These are phyloP conservation scores for Phytophthora cactorum DNA, from an alignment of 352 stramenopile genomes.

Conservation along the genomic window DNA sequence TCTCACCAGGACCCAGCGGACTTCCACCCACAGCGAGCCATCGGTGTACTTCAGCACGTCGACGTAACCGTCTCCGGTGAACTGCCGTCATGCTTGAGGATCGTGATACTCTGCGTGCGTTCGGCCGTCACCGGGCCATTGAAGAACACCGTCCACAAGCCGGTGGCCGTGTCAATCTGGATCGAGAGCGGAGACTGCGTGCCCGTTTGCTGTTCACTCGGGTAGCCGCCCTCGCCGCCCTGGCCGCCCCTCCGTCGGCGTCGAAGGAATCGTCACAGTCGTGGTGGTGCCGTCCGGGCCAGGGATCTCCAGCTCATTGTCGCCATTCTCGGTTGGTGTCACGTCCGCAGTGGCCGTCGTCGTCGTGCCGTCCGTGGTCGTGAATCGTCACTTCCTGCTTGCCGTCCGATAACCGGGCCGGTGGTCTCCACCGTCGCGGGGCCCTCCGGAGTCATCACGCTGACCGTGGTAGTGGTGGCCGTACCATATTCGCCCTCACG, in stretches of 20 bases:
- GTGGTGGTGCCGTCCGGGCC: conserved; percentile 20
- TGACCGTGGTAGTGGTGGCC: too few species aligned
- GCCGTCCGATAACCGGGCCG: conserved; percentile 8
- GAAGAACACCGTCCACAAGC: background rate
- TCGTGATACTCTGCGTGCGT: background rate
- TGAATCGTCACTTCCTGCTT: background rate
- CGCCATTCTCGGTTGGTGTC: background rate
- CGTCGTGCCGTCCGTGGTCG: too few species aligned
- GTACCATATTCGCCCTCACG: too few species aligned
- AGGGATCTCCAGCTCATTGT: conserved; percentile 14
- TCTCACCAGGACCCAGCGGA: background rate
- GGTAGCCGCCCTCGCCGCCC: background rate
- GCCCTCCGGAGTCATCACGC: too few species aligned
- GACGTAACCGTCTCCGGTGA: too few species aligned
- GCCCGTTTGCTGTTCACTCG: background rate
- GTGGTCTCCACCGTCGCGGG: too few species aligned
- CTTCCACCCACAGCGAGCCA: background rate
- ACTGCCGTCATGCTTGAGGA: background rate
- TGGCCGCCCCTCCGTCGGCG: background rate
- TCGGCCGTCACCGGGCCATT: background rate
- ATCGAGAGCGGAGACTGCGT: background rate
- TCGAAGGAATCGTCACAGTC: background rate
- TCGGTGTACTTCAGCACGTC: too few species aligned
- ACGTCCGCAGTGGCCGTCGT: conserved; percentile 9
- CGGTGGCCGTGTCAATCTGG: background rate